These are phyloP conservation scores for Monilinia fructigena DNA, from an alignment of 2,329 filamentous ascomycete genomes.

Conservation along the genomic window DNA sequence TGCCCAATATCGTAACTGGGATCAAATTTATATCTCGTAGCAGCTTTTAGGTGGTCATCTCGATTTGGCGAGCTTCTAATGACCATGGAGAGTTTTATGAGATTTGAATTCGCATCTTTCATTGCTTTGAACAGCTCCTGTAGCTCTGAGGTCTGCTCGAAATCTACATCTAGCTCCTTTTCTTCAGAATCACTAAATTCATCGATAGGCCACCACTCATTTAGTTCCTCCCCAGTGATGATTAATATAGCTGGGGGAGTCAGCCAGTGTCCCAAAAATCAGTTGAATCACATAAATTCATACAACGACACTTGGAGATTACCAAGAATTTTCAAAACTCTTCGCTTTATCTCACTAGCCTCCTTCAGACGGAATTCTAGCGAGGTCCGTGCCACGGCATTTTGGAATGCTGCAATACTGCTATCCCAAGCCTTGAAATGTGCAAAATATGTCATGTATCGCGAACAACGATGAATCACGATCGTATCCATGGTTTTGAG, in stretches of 20 bases:
- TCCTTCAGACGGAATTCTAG: slow-evolving; percentile 34
- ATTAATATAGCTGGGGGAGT: slow-evolving; percentile 27
- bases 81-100: slow-evolving; percentile 35
- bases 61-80: slow-evolving; percentile 31
- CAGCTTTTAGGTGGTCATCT: slow-evolving; percentile 36
- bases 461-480: slow-evolving; percentile 19
- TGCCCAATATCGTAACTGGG: slow-evolving; percentile 29
- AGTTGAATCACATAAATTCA: slow-evolving; percentile 22
- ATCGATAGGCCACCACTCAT: slow-evolving; percentile 29
- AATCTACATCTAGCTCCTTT: slow-evolving; percentile 3
- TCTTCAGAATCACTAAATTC: slow-evolving; percentile 29
- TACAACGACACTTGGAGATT: slow-evolving; percentile 30
- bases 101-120: slow-evolving; percentile 26
- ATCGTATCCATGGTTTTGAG: slow-evolving; percentile 8
- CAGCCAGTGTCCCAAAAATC: background rate
- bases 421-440: slow-evolving; percentile 34
- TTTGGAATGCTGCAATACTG: slow-evolving; percentile 33
- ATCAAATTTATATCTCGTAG: slow-evolving; percentile 28
- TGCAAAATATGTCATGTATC: slow-evolving; percentile 23
- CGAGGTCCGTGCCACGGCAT: slow-evolving; percentile 25
- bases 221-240: slow-evolving; percentile 25
- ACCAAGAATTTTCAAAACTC: slow-evolving; percentile 30
- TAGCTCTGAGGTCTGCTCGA: slow-evolving; percentile 30
- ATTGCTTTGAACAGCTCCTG: slow-evolving; percentile 32
- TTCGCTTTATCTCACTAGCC: slow-evolving; percentile 28